Evolutionary conservation across 257 asterid genomes (phyloP).

Genomic region (Solanum pimpinellifolium): DNA sequence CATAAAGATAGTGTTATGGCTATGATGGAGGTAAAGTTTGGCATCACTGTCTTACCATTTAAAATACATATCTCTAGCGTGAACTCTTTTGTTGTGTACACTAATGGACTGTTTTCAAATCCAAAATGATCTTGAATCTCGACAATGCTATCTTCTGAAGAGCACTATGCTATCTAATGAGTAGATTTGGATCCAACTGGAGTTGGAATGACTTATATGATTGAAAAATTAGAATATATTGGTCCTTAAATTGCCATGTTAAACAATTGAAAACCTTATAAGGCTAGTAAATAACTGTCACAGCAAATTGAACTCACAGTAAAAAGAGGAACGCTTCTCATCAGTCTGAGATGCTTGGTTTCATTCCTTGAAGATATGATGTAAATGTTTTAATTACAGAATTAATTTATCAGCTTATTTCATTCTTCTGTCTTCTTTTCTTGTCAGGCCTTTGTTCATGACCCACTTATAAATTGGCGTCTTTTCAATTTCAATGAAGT

Average conservation of each 20-base stretch:
- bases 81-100: not conserved
- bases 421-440: not conserved
- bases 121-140: not conserved
- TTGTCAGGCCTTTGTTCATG: constrained; percentile 96
- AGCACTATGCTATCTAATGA: not conserved
- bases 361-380: not conserved
- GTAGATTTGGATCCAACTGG: not conserved
- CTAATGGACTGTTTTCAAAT: not conserved
- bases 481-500: constrained; percentile 96
- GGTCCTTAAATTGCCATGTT: not conserved
- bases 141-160: not conserved
- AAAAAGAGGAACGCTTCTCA: not conserved
- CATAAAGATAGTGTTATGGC: constrained; percentile 98
- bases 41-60: not conserved
- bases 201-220: not conserved
- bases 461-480: constrained; percentile 98
- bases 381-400: not conserved
- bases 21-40: constrained; percentile 88
- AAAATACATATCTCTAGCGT: not conserved
- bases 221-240: not conserved
- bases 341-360: not conserved
- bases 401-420: not conserved
- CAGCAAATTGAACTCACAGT: not conserved
- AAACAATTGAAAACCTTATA: not conserved
- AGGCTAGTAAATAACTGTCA: not conserved